These are phyloP conservation scores for Suillus subalutaceus DNA, from an alignment of 768 basidiomycete species.

Conservation along the genomic window DNA sequence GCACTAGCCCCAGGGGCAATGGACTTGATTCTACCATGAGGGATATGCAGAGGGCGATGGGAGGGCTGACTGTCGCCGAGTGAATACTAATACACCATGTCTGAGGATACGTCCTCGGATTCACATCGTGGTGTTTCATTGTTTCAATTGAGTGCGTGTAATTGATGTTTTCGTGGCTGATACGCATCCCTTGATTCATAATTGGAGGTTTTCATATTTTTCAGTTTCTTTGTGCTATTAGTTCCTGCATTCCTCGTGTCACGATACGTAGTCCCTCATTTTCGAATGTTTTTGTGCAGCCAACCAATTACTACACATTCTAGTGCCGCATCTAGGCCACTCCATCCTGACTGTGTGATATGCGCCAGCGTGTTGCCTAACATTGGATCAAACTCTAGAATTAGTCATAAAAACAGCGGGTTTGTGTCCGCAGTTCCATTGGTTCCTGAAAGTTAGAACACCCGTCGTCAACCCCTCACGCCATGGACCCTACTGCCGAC, in stretches of 20 bases:
- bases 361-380: background rate
- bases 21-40: conserved; percentile 60
- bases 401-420: conserved; percentile 1
- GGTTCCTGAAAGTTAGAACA: conserved; percentile 5
- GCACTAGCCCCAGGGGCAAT: conserved; percentile 28
- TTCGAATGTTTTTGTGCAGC: conserved; percentile 22
- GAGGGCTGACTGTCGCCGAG: conserved; percentile 73
- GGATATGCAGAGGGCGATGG: conserved; percentile 77
- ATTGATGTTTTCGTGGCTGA: conserved; percentile 24
- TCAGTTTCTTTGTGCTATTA: conserved; percentile 16
- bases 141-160: conserved; percentile 19
- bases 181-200: conserved; percentile 24
- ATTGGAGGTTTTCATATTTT: conserved; percentile 24
- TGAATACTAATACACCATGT: conserved; percentile 36
- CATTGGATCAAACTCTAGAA: background rate
- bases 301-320: conserved; percentile 25
- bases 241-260: conserved; percentile 17
- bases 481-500: conserved; percentile 4
- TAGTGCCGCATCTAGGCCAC: conserved; percentile 15
- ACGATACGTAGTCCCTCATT: conserved; percentile 30
- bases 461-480: background rate
- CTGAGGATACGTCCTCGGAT: conserved; percentile 1
- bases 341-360: conserved; percentile 14
- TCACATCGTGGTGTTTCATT: background rate
- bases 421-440: conserved; percentile 4